A percentile compares a stretch with the other conserved stretches of the same genome.
phyloP scores from a whole-genome alignment of 2,329 filamentous ascomycete species.

The Elsinoe fawcettii region DNA sequence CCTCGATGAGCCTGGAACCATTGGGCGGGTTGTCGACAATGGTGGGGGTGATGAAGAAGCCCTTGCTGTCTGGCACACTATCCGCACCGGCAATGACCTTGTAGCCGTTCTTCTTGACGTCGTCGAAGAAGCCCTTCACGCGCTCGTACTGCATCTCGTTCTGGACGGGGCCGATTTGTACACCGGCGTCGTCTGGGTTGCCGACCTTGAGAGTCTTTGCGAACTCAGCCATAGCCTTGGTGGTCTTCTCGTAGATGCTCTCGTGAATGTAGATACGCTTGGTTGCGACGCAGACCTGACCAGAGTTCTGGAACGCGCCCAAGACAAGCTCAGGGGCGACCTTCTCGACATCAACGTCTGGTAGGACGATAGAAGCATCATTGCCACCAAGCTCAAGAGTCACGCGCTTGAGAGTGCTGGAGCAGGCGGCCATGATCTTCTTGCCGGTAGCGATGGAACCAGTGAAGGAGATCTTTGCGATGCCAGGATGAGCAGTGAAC shows the following conservation, averaged over 20 bases:
- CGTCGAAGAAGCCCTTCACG: conserved; percentile 36
- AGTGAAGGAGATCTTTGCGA: conserved; percentile 58
- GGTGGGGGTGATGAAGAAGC: conserved; percentile 36
- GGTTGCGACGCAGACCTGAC: conserved; percentile 48
- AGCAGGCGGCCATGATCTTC: conserved; percentile 50
- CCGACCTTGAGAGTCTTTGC: conserved; percentile 40
- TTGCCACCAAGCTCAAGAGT: conserved; percentile 57
- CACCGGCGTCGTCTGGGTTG: conserved; percentile 31
- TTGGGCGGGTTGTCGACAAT: conserved; percentile 42
- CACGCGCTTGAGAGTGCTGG: conserved; percentile 52
- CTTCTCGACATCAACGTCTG: conserved; percentile 50
- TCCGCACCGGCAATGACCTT: conserved; percentile 50
- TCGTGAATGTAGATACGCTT: conserved; percentile 53
- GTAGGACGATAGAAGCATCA: conserved; percentile 52
- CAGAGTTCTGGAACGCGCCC: conserved; percentile 50
- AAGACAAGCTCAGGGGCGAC: conserved; percentile 43
- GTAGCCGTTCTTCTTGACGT: conserved; percentile 32
- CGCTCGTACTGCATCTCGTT: conserved; percentile 51
- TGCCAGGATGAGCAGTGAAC: conserved; percentile 52
- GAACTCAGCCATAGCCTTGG: conserved; percentile 40
- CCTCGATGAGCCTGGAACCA: conserved; percentile 33
- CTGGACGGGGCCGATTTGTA: conserved; percentile 51
- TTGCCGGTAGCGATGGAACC: conserved; percentile 55
- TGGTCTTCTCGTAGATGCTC: conserved; percentile 44
- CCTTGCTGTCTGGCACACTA: conserved; percentile 36